Conservation (phyloP, 352 stramenopile species). For the Pythium phragmitis region DNA sequence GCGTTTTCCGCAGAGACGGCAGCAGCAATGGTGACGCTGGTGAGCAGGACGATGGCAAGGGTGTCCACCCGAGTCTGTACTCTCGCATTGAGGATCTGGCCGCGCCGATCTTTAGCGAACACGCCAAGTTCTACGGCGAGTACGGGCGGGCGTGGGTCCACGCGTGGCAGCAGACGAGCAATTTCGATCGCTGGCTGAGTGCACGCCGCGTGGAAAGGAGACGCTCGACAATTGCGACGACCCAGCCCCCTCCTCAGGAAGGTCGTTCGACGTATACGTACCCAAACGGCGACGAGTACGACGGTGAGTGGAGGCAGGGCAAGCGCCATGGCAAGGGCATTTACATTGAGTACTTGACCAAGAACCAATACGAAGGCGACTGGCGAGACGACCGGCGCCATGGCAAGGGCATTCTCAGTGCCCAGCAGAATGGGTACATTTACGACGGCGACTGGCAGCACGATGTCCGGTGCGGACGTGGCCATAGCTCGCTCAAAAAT, state of each 20-base stretch:
- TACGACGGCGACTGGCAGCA: constrained; percentile 80
- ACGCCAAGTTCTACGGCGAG: constrained; percentile 46
- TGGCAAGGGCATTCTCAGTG: constrained; percentile 68
- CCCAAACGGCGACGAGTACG: constrained; percentile 76
- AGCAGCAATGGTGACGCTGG: constrained; percentile 1
- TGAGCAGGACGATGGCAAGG: neutral
- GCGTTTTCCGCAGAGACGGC: constrained; percentile 21
- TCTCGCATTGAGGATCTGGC: constrained; percentile 55
- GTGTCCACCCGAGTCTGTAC: constrained; percentile 34
- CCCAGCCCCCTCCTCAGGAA: constrained; percentile 37
- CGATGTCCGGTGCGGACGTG: constrained; percentile 66
- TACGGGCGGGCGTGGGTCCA: constrained; percentile 61
- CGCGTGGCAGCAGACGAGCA: constrained; percentile 64
- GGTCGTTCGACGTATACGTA: constrained; percentile 55
- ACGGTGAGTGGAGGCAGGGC: constrained; percentile 60
- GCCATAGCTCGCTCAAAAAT: constrained; percentile 68
- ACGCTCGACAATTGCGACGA: constrained; percentile 26
- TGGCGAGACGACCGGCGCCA: constrained; percentile 68
- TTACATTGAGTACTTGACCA: constrained; percentile 75
- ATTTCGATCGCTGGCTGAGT: constrained; percentile 53
- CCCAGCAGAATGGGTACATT: constrained; percentile 54
- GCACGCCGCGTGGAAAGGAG: constrained; percentile 33
- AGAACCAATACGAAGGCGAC: constrained; percentile 75
- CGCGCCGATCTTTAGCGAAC: constrained; percentile 43
- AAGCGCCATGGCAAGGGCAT: constrained; percentile 73